Evolutionary conservation across 108 stramenopile species (phyloP).

Genomic region (Mediolabrus comicus): DNA sequence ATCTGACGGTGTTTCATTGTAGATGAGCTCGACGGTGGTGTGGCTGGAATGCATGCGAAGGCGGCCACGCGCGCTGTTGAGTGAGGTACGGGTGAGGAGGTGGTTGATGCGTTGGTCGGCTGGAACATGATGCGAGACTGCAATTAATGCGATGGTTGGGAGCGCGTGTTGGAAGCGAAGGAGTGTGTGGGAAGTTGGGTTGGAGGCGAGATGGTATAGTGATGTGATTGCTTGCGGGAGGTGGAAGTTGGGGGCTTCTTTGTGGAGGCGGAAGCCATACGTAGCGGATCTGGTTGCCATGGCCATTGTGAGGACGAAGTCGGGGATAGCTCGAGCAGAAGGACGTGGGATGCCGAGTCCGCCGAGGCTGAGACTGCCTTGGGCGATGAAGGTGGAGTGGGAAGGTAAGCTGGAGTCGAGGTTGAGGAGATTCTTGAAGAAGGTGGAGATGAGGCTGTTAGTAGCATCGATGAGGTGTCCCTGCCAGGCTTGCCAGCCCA

Average conservation of each 20-base stretch:
- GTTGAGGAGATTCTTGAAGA: not conserved
- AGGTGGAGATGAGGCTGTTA: not conserved
- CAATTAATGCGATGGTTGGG: not conserved
- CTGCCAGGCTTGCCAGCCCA: slow-evolving; percentile 10
- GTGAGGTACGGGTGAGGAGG: no score
- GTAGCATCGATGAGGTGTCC: not conserved
- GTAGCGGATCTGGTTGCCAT: not conserved
- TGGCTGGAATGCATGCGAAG: not conserved
- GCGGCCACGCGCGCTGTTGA: no score
- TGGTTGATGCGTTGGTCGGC: not conserved
- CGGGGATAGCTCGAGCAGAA: not conserved
- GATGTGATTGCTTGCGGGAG: not conserved
- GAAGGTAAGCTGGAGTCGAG: not conserved
- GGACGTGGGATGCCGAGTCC: not conserved
- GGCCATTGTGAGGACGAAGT: slow-evolving; percentile 6
- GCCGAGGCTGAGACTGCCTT: not conserved
- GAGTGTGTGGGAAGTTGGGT: not conserved
- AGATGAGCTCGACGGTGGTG: not conserved
- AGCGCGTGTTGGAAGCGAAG: not conserved
- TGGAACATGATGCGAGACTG: not conserved
- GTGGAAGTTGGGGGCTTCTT: not conserved
- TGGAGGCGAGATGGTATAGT: not conserved
- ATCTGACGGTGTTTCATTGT: not conserved
- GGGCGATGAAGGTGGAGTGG: not conserved
- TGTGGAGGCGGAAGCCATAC: not conserved